Evolutionary conservation across 306 rosid species (phyloP).

Genomic region (Lagenaria siceraria): DNA sequence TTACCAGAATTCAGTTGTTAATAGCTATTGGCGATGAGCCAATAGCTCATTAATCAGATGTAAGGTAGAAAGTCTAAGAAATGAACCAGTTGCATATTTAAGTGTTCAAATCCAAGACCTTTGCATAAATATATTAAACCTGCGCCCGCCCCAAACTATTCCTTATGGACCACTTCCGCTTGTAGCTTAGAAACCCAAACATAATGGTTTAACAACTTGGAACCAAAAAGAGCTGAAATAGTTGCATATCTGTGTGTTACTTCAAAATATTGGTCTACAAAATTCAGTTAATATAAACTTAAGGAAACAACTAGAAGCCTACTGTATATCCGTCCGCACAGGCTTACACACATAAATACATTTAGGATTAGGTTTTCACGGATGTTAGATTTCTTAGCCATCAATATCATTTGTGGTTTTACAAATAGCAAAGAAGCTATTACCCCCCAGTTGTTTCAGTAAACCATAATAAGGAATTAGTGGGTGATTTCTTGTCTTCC

Average conservation of each 20-base stretch:
- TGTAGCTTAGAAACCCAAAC: not conserved
- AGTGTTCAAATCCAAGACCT: not conserved
- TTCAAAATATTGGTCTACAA: not conserved
- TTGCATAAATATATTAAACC: not conserved
- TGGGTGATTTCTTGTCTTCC: not conserved
- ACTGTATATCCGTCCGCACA: not conserved
- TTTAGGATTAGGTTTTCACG: not conserved
- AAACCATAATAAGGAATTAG: not conserved
- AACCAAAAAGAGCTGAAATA: not conserved
- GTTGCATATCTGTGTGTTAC: not conserved
- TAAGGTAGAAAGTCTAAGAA: not conserved
- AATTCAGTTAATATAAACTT: not conserved
- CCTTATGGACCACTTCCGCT: not conserved
- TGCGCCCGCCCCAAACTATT: not conserved
- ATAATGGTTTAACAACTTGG: not conserved
- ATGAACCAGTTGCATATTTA: not conserved
- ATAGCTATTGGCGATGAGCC: not conserved
- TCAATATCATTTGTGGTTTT: not conserved
- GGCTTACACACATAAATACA: not conserved
- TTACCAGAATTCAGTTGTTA: not conserved
- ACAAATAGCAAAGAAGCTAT: not conserved
- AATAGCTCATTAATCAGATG: not conserved
- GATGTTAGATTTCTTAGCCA: not conserved
- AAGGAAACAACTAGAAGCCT: not conserved
- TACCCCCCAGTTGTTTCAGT: not conserved